phyloP scores from a whole-genome alignment of 345 rosid species.

The Lenwebbia sp. region DNA sequence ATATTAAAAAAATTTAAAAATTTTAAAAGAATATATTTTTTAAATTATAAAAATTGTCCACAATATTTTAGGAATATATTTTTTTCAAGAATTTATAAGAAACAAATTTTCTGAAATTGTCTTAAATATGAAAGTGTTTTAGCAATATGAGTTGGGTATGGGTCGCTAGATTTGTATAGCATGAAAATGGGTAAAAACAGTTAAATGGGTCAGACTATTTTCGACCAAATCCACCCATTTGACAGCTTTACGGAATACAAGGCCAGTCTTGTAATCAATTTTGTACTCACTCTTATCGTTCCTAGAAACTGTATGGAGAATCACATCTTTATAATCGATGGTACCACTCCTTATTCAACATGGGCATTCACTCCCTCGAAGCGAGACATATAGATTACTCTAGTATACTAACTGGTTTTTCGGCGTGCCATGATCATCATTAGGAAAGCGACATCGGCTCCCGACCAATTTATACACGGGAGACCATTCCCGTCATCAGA shows the following conservation, averaged over 20 bases:
- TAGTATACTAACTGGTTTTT: not conserved
- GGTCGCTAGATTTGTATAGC: too few relatives aligned
- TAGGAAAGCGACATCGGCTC: fast-evolving
- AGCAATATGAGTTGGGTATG: too few relatives aligned
- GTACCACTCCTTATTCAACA: not conserved
- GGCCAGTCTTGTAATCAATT: not conserved
- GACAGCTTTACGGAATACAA: not conserved
- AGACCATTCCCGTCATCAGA: not conserved
- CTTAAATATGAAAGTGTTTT: too few relatives aligned
- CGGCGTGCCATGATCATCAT: not conserved
- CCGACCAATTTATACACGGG: fast-evolving
- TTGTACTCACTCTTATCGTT: not conserved
- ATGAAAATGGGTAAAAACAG: too few relatives aligned
- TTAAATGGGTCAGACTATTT: too few relatives aligned
- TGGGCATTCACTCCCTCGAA: not conserved
- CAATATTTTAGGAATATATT: too few relatives aligned
- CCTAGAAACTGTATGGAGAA: not conserved
- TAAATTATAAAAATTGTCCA: too few relatives aligned
- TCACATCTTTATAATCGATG: not conserved
- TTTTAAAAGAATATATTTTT: too few relatives aligned
- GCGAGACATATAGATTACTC: not conserved
- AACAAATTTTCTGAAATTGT: too few relatives aligned
- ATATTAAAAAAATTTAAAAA: too few relatives aligned
- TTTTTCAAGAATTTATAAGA: too few relatives aligned
- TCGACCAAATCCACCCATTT: too few relatives aligned